Percentiles rank a stretch among this genome's conserved stretches.
Conservation (phyloP, 371 early-diverging fungal species). For the Mucor sp. region DNA sequence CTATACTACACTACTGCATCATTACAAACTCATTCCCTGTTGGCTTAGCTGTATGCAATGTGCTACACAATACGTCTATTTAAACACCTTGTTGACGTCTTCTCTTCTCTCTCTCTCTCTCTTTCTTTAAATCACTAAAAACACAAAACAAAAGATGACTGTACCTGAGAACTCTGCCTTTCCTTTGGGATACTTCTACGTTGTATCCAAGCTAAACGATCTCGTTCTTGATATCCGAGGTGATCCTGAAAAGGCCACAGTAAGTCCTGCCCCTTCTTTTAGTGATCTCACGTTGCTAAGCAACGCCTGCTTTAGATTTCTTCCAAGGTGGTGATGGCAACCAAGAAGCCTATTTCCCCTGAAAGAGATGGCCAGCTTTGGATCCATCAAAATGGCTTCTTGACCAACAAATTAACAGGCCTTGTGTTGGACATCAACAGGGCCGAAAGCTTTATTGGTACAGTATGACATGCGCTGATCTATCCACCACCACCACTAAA, state of each 20-base stretch:
- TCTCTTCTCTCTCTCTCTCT: neutral
- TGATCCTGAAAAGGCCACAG: conserved; percentile 13
- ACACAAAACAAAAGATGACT: conserved; percentile 22
- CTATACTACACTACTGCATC: neutral
- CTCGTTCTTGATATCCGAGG: conserved; percentile 36
- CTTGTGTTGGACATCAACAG: conserved; percentile 40
- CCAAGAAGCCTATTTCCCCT: conserved; percentile 33
- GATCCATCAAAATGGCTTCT: conserved; percentile 48
- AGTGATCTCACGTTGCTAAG: too few relatives aligned
- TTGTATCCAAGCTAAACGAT: conserved; percentile 36
- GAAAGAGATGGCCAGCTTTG: conserved; percentile 45
- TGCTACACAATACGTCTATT: neutral
- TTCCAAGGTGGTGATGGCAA: conserved; percentile 38
- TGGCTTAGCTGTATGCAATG: neutral
- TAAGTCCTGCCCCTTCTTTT: neutral
- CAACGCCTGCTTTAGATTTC: conserved; percentile 9
- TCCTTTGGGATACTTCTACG: conserved; percentile 49
- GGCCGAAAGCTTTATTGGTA: conserved; percentile 43
- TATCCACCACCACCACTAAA: neutral
- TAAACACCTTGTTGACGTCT: neutral
- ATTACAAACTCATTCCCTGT: neutral
- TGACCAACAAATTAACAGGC: conserved; percentile 44
- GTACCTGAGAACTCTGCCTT: conserved; percentile 24
- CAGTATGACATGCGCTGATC: too few relatives aligned
- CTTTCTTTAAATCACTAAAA: neutral